Conservation (phyloP, 169 alveolate genomes). For the Cyclospora cayetanensis region DNA sequence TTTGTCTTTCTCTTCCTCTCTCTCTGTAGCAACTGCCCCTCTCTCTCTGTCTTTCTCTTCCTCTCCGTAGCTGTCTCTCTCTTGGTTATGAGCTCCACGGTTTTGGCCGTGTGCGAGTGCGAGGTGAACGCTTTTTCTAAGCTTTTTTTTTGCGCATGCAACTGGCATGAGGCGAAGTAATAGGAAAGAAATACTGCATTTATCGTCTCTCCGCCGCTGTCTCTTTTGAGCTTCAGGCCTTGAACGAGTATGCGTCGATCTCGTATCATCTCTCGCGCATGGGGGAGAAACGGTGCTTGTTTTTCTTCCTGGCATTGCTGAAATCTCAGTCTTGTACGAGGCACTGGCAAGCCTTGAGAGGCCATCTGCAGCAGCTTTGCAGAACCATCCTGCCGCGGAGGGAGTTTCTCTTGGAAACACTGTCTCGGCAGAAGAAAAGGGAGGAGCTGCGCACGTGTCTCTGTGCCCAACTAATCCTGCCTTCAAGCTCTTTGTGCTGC, state of each 20-base stretch:
- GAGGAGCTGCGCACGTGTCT: background rate
- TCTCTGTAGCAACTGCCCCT: background rate
- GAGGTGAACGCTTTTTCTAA: background rate
- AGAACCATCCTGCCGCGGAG: background rate
- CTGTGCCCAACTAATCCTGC: background rate
- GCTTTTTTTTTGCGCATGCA: background rate
- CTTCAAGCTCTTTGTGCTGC: conserved; percentile 74
- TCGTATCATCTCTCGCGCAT: background rate
- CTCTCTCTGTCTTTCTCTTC: background rate
- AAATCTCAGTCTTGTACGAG: conserved; percentile 75
- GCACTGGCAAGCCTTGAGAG: conserved; percentile 35
- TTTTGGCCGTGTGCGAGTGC: background rate
- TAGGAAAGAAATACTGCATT: too few species aligned
- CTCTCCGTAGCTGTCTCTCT: background rate
- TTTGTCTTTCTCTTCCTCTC: background rate
- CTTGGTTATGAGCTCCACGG: background rate
- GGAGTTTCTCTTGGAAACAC: background rate
- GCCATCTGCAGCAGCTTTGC: background rate
- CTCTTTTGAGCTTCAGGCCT: conserved; percentile 4
- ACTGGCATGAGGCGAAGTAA: too few species aligned
- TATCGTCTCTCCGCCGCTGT: background rate
- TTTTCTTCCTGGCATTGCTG: conserved; percentile 79
- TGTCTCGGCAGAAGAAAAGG: background rate
- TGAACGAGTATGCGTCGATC: conserved; percentile 2
- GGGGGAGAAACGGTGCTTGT: conserved; percentile 75